A percentile compares a stretch with the other conserved stretches of the same genome.
phyloP scores from a whole-genome alignment of 345 rosid genomes.

The Citrus medica region DNA sequence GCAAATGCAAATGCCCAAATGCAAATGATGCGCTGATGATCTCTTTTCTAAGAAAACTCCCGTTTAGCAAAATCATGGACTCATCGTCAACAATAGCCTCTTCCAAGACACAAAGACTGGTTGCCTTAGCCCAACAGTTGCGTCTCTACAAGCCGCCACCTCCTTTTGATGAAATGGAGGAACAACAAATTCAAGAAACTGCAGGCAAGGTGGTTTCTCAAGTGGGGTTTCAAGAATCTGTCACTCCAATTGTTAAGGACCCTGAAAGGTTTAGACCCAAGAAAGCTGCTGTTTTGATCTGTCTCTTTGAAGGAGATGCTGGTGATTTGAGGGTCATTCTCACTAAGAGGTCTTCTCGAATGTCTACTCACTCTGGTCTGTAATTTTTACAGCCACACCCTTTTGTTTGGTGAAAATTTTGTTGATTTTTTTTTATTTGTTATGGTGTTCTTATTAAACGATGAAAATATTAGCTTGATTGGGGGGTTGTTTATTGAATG shows the following conservation, averaged over 20 bases:
- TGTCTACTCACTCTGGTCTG: slow-evolving; percentile 90
- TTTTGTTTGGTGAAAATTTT: background rate
- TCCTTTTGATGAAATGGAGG: slow-evolving; percentile 49
- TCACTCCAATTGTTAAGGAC: slow-evolving; percentile 36
- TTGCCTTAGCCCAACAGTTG: slow-evolving; percentile 62
- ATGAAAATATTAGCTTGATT: background rate
- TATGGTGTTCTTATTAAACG: background rate
- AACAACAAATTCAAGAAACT: slow-evolving; percentile 35
- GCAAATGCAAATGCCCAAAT: background rate
- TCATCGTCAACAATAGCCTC: slow-evolving; percentile 20
- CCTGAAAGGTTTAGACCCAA: slow-evolving; percentile 65
- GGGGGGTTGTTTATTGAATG: background rate
- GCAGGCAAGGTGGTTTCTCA: slow-evolving; percentile 76
- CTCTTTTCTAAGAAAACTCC: slow-evolving; percentile 35
- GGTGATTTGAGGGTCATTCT: slow-evolving; percentile 83
- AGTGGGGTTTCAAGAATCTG: slow-evolving; percentile 82
- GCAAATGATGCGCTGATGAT: slow-evolving; percentile 27
- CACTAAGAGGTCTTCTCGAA: slow-evolving; percentile 71
- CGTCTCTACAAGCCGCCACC: slow-evolving; percentile 69
- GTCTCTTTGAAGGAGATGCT: slow-evolving; percentile 75
- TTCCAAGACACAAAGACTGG: slow-evolving; percentile 37
- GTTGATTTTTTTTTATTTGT: background rate
- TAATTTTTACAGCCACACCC: background rate
- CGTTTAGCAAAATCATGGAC: slow-evolving; percentile 37
- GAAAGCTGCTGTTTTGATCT: slow-evolving; percentile 88